Conservation (phyloP, 495 filamentous ascomycete species). For the Lepraria neglecta region DNA sequence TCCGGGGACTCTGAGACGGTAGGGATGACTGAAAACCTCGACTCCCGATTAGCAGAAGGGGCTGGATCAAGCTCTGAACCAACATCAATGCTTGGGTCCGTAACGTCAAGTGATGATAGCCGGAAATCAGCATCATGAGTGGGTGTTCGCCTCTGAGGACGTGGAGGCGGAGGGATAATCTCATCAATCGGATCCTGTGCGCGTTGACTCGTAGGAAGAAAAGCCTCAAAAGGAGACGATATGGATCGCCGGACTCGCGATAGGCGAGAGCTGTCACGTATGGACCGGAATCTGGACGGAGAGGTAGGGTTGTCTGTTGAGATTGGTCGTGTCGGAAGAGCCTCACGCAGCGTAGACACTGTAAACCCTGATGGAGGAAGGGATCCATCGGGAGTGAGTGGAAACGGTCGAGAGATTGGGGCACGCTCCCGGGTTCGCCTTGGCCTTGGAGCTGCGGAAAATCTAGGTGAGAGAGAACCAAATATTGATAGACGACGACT, state of each 20-base stretch:
- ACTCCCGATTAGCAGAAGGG: constrained; percentile 11
- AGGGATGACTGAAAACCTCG: constrained; percentile 9
- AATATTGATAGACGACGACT: constrained; percentile 24
- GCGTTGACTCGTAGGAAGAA: constrained; percentile 28
- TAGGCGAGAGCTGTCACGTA: constrained; percentile 28
- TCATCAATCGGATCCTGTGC: constrained; percentile 21
- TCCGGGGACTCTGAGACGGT: constrained; percentile 19
- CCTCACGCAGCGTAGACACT: constrained; percentile 15
- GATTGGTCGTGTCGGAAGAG: constrained; percentile 15
- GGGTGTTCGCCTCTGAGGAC: constrained; percentile 24
- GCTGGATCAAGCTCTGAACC: constrained; percentile 27
- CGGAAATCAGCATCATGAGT: constrained; percentile 29
- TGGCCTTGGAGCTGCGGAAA: constrained; percentile 25
- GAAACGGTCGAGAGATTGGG: constrained; percentile 29
- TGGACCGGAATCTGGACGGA: constrained; percentile 12
- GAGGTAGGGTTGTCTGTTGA: background rate
- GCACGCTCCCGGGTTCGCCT: constrained; percentile 28
- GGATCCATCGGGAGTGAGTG: constrained; percentile 25
- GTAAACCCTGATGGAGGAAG: constrained; percentile 25
- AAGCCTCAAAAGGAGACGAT: constrained; percentile 31
- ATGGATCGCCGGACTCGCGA: constrained; percentile 35
- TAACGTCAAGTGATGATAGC: constrained; percentile 35
- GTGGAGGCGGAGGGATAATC: constrained; percentile 25
- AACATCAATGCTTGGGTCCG: constrained; percentile 42
- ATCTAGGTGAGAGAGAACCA: constrained; percentile 29